phyloP scores from a whole-genome alignment of 805 yeast species.

The Wickerhamomyces rabaulensis region DNA sequence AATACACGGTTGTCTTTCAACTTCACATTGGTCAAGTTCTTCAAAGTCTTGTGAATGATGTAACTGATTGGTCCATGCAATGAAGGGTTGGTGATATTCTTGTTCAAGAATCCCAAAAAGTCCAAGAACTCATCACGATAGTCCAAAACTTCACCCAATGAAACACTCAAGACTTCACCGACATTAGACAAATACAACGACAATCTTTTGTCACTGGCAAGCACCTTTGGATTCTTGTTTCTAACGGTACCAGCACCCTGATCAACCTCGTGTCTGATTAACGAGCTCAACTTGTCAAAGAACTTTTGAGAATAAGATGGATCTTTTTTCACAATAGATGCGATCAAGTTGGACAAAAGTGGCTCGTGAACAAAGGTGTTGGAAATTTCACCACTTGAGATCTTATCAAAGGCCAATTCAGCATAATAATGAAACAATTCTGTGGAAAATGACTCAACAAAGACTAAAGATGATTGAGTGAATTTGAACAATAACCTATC shows the following conservation, averaged over 20 bases:
- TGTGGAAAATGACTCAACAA: conserved; percentile 57
- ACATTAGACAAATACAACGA: conserved; percentile 67
- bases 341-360: conserved; percentile 66
- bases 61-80: conserved; percentile 56
- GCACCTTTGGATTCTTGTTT: conserved; percentile 52
- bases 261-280: conserved; percentile 58
- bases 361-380: conserved; percentile 58
- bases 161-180: conserved; percentile 65
- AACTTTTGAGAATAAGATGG: conserved; percentile 18
- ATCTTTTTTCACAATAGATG: conserved; percentile 63
- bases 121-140: conserved; percentile 41
- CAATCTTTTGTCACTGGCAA: conserved; percentile 74
- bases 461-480: conserved; percentile 39
- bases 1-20: conserved; percentile 50
- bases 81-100: conserved; percentile 40
- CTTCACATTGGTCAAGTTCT: conserved; percentile 57
- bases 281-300: conserved; percentile 26
- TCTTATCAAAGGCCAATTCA: conserved; percentile 29
- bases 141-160: conserved; percentile 45
- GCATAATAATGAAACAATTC: conserved; percentile 44
- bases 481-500: conserved; percentile 33
- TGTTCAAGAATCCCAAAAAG: conserved; percentile 24
- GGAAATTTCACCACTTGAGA: conserved; percentile 51
- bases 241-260: conserved; percentile 81
- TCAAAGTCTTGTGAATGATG: conserved; percentile 61